Percentiles rank a stretch among this genome's conserved stretches.
Conservation (phyloP, 768 basidiomycete genomes). For the Pisolithus marmoratus region DNA sequence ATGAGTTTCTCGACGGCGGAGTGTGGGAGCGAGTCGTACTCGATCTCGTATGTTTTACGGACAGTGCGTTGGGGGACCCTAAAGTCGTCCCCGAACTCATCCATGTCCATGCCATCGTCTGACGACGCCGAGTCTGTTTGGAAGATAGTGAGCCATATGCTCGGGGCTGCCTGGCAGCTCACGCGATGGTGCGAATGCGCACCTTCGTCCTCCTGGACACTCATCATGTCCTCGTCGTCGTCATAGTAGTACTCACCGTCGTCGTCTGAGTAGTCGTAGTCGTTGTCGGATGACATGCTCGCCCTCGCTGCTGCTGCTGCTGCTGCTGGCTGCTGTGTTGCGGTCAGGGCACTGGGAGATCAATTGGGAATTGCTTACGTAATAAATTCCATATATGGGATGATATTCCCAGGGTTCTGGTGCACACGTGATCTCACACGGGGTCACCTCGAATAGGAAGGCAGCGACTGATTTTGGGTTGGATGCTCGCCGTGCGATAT, state of each 20-base stretch:
- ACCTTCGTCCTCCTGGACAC: slow-evolving; percentile 53
- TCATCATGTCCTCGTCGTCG: slow-evolving; percentile 62
- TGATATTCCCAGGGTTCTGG: background rate
- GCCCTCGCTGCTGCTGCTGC: slow-evolving; percentile 7
- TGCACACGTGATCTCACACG: background rate
- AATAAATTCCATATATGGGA: slow-evolving; percentile 7
- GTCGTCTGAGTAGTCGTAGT: slow-evolving; percentile 68
- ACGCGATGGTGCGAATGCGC: slow-evolving; percentile 4
- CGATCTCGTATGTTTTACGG: slow-evolving; percentile 76
- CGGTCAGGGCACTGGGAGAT: slow-evolving; percentile 10
- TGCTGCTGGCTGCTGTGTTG: slow-evolving; percentile 5
- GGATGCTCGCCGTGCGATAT: slow-evolving; percentile 24
- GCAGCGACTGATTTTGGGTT: slow-evolving; percentile 17
- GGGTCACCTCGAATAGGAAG: slow-evolving; percentile 23
- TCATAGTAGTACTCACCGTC: slow-evolving; percentile 64
- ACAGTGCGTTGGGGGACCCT: slow-evolving; percentile 49
- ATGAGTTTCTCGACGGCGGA: slow-evolving; percentile 73
- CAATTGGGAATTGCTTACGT: slow-evolving; percentile 26
- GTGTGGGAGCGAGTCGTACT: slow-evolving; percentile 73
- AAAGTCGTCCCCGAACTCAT: slow-evolving; percentile 59
- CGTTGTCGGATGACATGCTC: slow-evolving; percentile 60
- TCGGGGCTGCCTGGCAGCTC: slow-evolving; percentile 12
- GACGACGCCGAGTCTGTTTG: slow-evolving; percentile 35
- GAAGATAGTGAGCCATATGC: slow-evolving; percentile 12
- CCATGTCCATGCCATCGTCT: slow-evolving; percentile 69